Evolutionary conservation across 352 stramenopile genomes (phyloP), one percentile per base, ranked within the genome.

Genomic region (Phytopythium ostracodes): DNA sequence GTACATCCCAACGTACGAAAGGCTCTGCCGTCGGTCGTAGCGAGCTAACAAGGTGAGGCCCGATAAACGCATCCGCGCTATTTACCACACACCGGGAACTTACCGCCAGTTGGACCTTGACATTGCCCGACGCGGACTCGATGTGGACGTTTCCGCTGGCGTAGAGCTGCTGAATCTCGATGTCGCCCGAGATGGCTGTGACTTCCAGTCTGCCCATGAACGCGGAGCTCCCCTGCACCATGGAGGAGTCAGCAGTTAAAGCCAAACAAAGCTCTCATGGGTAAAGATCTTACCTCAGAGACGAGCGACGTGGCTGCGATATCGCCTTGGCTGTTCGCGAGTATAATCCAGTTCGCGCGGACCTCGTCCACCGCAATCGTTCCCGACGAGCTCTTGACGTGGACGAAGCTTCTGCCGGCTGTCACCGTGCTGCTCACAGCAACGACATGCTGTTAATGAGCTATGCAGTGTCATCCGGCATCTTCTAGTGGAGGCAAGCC

Each of bases 121-220:
- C 81, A 60, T 74, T 77, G 15, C 84, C 84, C 20, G 81, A 91
- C 7, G 77, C 76, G 33, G 84, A 84, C 51, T 92, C 84, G 40
- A 91, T 55, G 44, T 86, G 81, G 12, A 89, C 69, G n/a, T 67
- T 79, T 40, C 84, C 84, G 31, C 69, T 79, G 22, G 69, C 68
- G 25, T 70, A 68, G 22, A 89, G 70, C 22, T 88, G 75, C 50
- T 76, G 20, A 18, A 92, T 66, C 6, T 65, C 68, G 17, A 92
- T 70, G 58, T 87, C 74, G 15, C 84, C 84, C 1, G 79, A 76
- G 43, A 90, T 59, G 9, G 73, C 84, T 15, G 71, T 76, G 36
- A 85, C 78, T 59, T 91, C 79, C 25, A 92, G 65, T 25, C 81
- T 78, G 12, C 84, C 84, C 70, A 80, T 76, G 67, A 92, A 91